Evolutionary conservation across 2,329 filamentous ascomycete genomes (phyloP), one percentile per base, ranked within the genome.

Genomic region (Apiospora rasikravindrae): DNA sequence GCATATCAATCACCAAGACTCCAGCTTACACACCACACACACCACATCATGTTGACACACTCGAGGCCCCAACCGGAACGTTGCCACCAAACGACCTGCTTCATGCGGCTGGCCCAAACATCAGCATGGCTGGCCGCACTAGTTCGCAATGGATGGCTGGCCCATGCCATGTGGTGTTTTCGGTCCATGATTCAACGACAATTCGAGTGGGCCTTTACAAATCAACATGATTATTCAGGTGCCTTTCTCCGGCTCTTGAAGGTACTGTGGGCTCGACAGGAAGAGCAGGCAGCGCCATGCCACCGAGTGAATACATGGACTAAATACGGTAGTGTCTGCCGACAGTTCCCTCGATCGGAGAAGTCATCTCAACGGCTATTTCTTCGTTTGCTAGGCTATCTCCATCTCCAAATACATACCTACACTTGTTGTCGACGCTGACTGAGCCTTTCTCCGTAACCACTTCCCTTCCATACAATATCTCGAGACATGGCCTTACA

Each of bases 201-300:
- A 40, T 64, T 40, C 33, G 33, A 64, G 57, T 64, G 57, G 57
- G 33, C 57, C 57, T 64, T 64, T 64, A 64, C 57, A 64, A 64
- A 64, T 64, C 57, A 64, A 64, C 57, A 64, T 64, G 57, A 64
- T 64, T 64, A 64, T 40, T n/a, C 57, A 64, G n/a, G n/a, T 64
- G 57, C 7, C 53, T 37, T 14, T 33, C 16, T 61, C 53, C 53
- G 29, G 33, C 33, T 64, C 57, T 40, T 40, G 19, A 13, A n/a
- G 33, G 57, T 64, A 10, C 57, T n/a, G 57, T 37, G 57, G 53
- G 26, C 51, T 33, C 16, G 14, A 29, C 16, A 61, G 6, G 29
- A 8, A 33, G 53, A 22, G n/a, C 37, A 61, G 37, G 19, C 19
- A 64, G 29, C 57, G 57, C 19, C 57, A 40, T 13, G 57, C 33